Conservation (phyloP, 2,329 filamentous ascomycete genomes). For the Colletotrichum simmondsii region DNA sequence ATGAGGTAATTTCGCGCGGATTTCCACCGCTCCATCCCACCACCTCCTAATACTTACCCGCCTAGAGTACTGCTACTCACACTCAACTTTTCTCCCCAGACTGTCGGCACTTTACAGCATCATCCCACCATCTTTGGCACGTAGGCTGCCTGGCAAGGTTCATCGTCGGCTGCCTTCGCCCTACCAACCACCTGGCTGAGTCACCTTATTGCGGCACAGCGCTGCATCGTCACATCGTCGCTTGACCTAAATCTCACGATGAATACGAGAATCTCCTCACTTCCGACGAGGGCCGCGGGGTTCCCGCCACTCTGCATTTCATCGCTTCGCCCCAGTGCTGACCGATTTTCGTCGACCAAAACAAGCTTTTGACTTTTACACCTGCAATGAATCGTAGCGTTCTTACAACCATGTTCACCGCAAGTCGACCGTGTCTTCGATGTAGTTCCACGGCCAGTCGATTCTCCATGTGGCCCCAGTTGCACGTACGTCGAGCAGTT, state of each 20-base stretch:
- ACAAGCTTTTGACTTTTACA: constrained; percentile 11
- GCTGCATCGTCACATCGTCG: constrained; percentile 18
- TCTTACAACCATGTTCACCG: neutral
- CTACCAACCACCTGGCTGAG: constrained; percentile 3
- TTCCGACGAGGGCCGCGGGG: constrained; percentile 10
- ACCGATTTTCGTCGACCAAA: neutral
- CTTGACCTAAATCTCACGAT: constrained; percentile 13
- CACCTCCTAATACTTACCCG: neutral
- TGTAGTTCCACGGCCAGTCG: neutral
- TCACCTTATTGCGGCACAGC: constrained; percentile 1
- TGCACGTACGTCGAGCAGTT: neutral
- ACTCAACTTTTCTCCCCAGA: neutral
- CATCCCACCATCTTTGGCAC: neutral
- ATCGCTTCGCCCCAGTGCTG: constrained; percentile 2
- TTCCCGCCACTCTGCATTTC: constrained; percentile 2
- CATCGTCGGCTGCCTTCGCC: neutral
- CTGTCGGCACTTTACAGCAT: neutral
- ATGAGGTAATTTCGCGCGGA: constrained; percentile 5
- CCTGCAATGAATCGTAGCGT: neutral
- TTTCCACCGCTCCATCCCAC: neutral
- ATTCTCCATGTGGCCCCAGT: too few relatives aligned
- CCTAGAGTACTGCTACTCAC: neutral
- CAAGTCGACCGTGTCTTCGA: neutral
- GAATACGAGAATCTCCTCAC: constrained; percentile 10
- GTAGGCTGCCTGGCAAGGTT: neutral